phyloP scores from a whole-genome alignment of 805 yeast species.

The Pichia phayaonensis region DNA sequence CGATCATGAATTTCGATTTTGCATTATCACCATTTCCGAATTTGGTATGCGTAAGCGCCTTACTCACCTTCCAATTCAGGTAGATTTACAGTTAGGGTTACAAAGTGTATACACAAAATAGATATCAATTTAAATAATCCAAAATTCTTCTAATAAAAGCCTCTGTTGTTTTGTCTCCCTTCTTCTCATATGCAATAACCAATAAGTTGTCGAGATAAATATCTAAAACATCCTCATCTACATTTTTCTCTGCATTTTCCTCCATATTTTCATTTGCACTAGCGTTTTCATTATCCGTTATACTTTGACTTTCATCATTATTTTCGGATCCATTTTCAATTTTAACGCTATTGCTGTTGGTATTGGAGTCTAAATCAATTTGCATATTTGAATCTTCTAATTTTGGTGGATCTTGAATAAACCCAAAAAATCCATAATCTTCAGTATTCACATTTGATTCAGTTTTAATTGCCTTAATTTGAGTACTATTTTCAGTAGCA shows the following conservation, averaged over 20 bases:
- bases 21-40: not conserved
- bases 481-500: not conserved
- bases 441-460: not conserved
- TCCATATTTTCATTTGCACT: not conserved
- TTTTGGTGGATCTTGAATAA: slow-evolving; percentile 23
- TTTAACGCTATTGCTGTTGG: not conserved
- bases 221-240: slow-evolving; percentile 5
- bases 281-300: not conserved
- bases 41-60: not conserved
- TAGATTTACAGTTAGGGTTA: not conserved
- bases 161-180: slow-evolving; percentile 1
- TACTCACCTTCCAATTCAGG: too few relatives aligned
- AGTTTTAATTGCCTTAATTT: not conserved
- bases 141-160: slow-evolving; percentile 5
- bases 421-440: slow-evolving; percentile 26
- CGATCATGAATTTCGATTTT: not conserved
- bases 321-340: not conserved
- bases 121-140: not conserved
- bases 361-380: not conserved
- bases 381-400: slow-evolving; percentile 4
- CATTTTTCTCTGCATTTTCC: not conserved
- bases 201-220: slow-evolving; percentile 17
- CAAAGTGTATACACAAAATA: too few relatives aligned
- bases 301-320: not conserved
- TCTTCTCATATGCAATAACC: slow-evolving; percentile 10